Base-by-base conservation (phyloP, 805 yeast species). In the Soucietia sequanensis region DNA sequence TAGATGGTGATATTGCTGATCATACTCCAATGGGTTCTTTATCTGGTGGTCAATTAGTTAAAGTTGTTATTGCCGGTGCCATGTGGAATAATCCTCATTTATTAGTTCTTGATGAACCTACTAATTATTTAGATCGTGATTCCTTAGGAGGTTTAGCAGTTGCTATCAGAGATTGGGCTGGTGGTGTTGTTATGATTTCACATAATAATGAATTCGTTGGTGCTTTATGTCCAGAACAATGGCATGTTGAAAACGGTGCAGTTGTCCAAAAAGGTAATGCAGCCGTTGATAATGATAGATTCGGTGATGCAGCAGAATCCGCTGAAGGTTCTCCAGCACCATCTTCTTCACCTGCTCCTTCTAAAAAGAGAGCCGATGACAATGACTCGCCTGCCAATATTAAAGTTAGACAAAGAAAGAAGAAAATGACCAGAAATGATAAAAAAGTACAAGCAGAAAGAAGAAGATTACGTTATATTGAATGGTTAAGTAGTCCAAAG, bases 11-110 rank as follows among this genome's bases (percentile, higher is more conserved):
- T 56, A 90, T 91, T 68, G 98, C 98, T 24, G 96, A 93, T 63
- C 98, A 91, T 64, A 91, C 97, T 13, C 96, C 96, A 35, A 71
- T 91, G 77, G 97, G 98, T 16, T 87, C 96, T 5, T 73, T 91
- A 45, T 89, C 97, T 17, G 99, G 99, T 60, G 99, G 99, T 54
- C 99, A 91, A 70, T 76, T 91, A 60, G 99, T 91, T 42, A 91
- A 91, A 67, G 98, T 91, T 44, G 99, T 91, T 41, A 91, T 91
- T 70, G 98, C 98, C 10, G 99, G 98, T 67, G 97, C 98, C 46
- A 91, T 91, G 93, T 91, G 99, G 99, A 91, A 93, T 68, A 93
- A 91, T 60, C 99, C 99, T 13, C 99, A 91, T 64, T 77, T 91
- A 63, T 76, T 91, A 45, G 99, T 91, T 27, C 75, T 91, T 42